Percentiles rank a stretch among this genome's conserved stretches.
These are phyloP conservation scores for Lyophyllum shimeji DNA, from an alignment of 768 basidiomycete species.

Conservation along the genomic window DNA sequence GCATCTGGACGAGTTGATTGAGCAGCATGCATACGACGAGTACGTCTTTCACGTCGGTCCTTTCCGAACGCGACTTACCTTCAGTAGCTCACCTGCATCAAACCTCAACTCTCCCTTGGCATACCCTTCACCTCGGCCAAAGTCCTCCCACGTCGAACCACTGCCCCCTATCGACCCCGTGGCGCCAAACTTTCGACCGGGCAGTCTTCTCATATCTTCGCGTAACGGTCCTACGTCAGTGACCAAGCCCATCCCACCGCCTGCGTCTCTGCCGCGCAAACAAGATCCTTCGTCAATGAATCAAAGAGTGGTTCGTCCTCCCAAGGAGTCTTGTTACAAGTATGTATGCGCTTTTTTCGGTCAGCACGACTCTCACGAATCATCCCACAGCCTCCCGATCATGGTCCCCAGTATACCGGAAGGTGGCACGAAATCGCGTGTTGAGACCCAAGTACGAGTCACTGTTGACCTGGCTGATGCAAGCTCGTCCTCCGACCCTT, in stretches of 20 bases:
- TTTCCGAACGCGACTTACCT: constrained; percentile 15
- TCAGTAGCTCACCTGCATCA: constrained; percentile 34
- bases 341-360: constrained; percentile 32
- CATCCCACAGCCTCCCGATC: constrained; percentile 62
- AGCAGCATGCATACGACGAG: constrained; percentile 77
- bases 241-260: constrained; percentile 70
- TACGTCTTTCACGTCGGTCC: constrained; percentile 34
- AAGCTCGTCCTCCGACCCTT: constrained; percentile 58
- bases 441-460: constrained; percentile 93
- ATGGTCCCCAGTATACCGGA: constrained; percentile 83
- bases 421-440: constrained; percentile 84
- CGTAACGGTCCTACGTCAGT: constrained; percentile 40
- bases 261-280: constrained; percentile 57
- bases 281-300: constrained; percentile 46
- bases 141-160: constrained; percentile 21
- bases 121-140: constrained; percentile 30
- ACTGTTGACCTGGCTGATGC: constrained; percentile 76
- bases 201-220: constrained; percentile 30
- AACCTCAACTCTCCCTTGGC: constrained; percentile 28
- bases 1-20: constrained; percentile 69
- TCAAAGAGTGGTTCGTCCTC: constrained; percentile 65
- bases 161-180: constrained; percentile 19
- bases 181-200: constrained; percentile 28
- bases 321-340: constrained; percentile 78
- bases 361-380: constrained; percentile 13